Evolutionary conservation across 1,139 yeast genomes (phyloP).

Genomic region (Geotrichum citri-aurantii): DNA sequence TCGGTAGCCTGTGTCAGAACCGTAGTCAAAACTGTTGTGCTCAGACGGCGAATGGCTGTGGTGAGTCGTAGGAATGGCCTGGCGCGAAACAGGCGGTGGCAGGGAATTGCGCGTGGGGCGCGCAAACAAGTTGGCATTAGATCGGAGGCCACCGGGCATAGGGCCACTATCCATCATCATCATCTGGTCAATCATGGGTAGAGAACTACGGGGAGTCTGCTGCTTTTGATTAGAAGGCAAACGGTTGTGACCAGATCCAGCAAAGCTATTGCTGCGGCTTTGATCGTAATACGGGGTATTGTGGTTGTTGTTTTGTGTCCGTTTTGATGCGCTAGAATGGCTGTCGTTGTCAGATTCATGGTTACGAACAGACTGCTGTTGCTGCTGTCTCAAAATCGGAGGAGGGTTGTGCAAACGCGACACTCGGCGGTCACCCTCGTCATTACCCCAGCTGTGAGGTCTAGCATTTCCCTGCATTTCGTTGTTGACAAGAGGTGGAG

Average conservation of each 20-base stretch:
- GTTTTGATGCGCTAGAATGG: neutral
- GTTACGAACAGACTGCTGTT: neutral
- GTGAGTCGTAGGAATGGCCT: slow-evolving; percentile 6
- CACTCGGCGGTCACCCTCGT: slow-evolving; percentile 1
- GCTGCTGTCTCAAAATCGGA: neutral
- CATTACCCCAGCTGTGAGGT: slow-evolving; percentile 6
- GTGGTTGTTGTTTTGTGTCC: neutral
- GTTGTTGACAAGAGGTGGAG: neutral
- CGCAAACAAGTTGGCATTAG: slow-evolving; percentile 1
- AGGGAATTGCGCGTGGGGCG: slow-evolving; percentile 5
- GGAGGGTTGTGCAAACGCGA: neutral
- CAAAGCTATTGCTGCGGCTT: slow-evolving; percentile 1
- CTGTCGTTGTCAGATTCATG: neutral
- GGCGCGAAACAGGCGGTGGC: slow-evolving; percentile 3
- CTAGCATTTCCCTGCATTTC: neutral
- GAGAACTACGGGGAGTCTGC: neutral
- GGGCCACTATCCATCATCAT: slow-evolving; percentile 21
- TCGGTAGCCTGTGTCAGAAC: slow-evolving; percentile 9
- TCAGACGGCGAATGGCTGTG: slow-evolving; percentile 4
- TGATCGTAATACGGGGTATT: neutral
- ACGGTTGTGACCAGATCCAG: neutral
- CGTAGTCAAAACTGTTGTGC: slow-evolving; percentile 4
- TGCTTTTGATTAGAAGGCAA: neutral
- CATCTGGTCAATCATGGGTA: slow-evolving; percentile 15
- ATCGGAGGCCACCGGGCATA: slow-evolving; percentile 18